Conservation (phyloP, 495 filamentous ascomycete genomes). For the Amorphotheca resinae region DNA sequence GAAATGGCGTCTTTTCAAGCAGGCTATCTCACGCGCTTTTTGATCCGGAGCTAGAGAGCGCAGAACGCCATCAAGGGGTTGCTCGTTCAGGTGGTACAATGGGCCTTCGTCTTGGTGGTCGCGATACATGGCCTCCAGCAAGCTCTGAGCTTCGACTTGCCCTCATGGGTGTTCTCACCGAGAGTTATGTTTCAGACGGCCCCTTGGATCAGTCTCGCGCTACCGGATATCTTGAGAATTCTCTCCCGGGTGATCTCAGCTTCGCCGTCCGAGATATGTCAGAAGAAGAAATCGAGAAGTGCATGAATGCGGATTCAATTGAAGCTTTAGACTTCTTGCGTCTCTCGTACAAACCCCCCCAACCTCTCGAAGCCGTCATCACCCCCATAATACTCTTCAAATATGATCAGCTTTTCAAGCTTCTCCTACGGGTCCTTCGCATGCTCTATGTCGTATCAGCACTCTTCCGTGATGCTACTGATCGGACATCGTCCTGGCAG, state of each 20-base stretch:
- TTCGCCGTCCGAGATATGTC: conserved; percentile 79
- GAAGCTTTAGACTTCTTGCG: conserved; percentile 86
- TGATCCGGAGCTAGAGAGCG: conserved; percentile 67
- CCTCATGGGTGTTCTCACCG: conserved; percentile 73
- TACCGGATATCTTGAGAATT: conserved; percentile 21
- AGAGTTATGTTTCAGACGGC: conserved; percentile 42
- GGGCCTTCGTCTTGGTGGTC: conserved; percentile 64
- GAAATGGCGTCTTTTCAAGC: conserved; percentile 70
- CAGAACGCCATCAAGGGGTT: conserved; percentile 57
- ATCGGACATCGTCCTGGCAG: conserved; percentile 24
- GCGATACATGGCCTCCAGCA: conserved; percentile 81
- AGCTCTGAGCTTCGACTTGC: conserved; percentile 83
- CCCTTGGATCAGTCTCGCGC: conserved; percentile 10
- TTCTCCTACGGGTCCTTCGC: conserved; percentile 62
- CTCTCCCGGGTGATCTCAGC: conserved; percentile 66
- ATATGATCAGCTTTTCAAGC: conserved; percentile 74
- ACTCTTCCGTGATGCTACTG: conserved; percentile 48
- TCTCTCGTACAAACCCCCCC: conserved; percentile 70
- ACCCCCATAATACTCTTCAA: conserved; percentile 52
- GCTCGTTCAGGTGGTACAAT: conserved; percentile 58
- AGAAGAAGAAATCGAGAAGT: conserved; percentile 59
- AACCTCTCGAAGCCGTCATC: conserved; percentile 59
- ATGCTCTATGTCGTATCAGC: conserved; percentile 69
- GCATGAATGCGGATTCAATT: conserved; percentile 65
- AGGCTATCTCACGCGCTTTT: conserved; percentile 76